A percentile compares a stretch with the other conserved stretches of the same genome.
Conservation (phyloP, 495 filamentous ascomycete genomes). For the Alectoria sarmentosa region DNA sequence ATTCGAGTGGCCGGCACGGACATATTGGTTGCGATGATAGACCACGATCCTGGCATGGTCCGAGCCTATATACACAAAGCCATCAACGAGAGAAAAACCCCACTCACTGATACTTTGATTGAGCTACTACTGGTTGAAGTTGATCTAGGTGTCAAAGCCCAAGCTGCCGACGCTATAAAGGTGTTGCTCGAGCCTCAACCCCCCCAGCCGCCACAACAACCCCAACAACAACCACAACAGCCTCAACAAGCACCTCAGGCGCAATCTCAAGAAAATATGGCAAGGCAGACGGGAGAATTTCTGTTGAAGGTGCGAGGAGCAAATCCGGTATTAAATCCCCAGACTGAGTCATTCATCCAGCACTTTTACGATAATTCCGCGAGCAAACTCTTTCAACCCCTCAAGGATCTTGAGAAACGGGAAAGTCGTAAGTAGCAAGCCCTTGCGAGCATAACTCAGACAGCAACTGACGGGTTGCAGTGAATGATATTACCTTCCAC, state of each 20-base stretch:
- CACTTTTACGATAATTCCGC: conserved; percentile 89
- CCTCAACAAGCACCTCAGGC: conserved; percentile 18
- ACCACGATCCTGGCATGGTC: conserved; percentile 92
- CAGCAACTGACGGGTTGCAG: conserved; percentile 29
- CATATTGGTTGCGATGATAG: conserved; percentile 86
- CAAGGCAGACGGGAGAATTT: conserved; percentile 63
- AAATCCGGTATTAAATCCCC: conserved; percentile 49
- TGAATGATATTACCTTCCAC: conserved; percentile 59
- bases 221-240: conserved; percentile 16
- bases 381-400: conserved; percentile 75
- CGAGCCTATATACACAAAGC: conserved; percentile 86
- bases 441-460: background rate
- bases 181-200: conserved; percentile 80
- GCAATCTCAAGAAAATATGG: conserved; percentile 50
- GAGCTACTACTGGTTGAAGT: conserved; percentile 85
- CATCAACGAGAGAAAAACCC: conserved; percentile 75
- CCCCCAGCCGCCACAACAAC: conserved; percentile 31
- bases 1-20: conserved; percentile 92
- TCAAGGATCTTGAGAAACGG: conserved; percentile 72
- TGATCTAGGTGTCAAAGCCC: conserved; percentile 91
- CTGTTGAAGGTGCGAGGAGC: conserved; percentile 50
- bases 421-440: conserved; percentile 42
- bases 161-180: conserved; percentile 93
- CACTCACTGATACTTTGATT: conserved; percentile 89
- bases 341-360: conserved; percentile 76